Percentiles rank a stretch among this genome's conserved stretches.
Evolutionary conservation across 2,329 filamentous ascomycete species (phyloP).

Genomic region (Helotiales sp.): DNA sequence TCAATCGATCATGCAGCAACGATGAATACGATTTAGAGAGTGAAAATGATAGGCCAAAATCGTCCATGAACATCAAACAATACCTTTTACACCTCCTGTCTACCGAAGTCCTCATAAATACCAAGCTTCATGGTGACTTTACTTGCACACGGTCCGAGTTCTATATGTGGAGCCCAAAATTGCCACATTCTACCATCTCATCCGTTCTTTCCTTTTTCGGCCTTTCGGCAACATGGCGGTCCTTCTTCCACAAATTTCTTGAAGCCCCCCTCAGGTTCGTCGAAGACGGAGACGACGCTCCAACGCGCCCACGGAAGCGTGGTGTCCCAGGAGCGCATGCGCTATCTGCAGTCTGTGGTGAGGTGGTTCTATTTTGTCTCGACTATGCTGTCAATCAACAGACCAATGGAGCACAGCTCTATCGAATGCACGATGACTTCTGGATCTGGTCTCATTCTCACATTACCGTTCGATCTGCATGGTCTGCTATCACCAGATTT

Average conservation of each 20-base stretch:
- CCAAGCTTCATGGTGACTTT: slow-evolving; percentile 49
- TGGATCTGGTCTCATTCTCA: slow-evolving; percentile 64
- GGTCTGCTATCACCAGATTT: slow-evolving; percentile 58
- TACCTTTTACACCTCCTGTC: slow-evolving; percentile 56
- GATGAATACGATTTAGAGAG: slow-evolving; percentile 19
- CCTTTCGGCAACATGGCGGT: slow-evolving; percentile 54
- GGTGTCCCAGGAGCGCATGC: slow-evolving; percentile 61
- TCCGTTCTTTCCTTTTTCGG: slow-evolving; percentile 59
- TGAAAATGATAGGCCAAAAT: slow-evolving; percentile 15
- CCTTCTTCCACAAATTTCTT: slow-evolving; percentile 61
- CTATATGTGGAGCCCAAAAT: slow-evolving; percentile 54
- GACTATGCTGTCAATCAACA: slow-evolving; percentile 64
- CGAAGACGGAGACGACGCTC: slow-evolving; percentile 44
- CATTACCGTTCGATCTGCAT: slow-evolving; percentile 53
- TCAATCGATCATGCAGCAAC: neutral
- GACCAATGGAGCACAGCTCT: slow-evolving; percentile 53
- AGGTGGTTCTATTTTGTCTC: slow-evolving; percentile 62
- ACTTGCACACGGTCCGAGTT: slow-evolving; percentile 59
- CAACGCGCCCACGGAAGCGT: slow-evolving; percentile 47
- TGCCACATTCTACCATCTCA: slow-evolving; percentile 61
- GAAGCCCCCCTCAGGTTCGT: slow-evolving; percentile 60
- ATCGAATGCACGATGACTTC: slow-evolving; percentile 65
- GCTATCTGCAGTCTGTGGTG: slow-evolving; percentile 59
- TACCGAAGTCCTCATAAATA: slow-evolving; percentile 54
- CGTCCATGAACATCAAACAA: slow-evolving; percentile 52